Percentiles rank a stretch among this genome's conserved stretches.
These are phyloP conservation scores for Annulohypoxylon moriforme DNA, from an alignment of 495 filamentous ascomycete genomes.

Conservation along the genomic window DNA sequence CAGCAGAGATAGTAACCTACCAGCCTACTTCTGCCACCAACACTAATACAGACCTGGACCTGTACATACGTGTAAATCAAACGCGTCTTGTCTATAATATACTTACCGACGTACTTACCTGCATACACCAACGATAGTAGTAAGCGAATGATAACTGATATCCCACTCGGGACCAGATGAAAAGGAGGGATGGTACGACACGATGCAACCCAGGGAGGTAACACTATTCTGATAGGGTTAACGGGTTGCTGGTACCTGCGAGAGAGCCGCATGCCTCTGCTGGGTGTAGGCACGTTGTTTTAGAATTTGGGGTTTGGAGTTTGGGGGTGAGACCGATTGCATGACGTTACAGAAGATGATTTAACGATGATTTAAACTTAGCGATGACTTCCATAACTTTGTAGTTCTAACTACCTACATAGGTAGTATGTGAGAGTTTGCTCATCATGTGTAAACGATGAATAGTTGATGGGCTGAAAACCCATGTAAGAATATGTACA, in stretches of 20 bases:
- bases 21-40: neutral
- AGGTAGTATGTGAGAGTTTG: no score
- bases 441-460: neutral
- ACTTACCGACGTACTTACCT: no score
- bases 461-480: slow-evolving; percentile 14
- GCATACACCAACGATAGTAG: no score
- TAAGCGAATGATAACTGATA: slow-evolving; percentile 22
- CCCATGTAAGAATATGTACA: neutral
- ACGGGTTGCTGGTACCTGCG: slow-evolving; percentile 3
- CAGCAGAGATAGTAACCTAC: neutral
- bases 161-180: slow-evolving; percentile 12
- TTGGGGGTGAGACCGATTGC: slow-evolving; percentile 8
- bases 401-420: no score
- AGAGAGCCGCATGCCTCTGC: slow-evolving; percentile 29
- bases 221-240: neutral
- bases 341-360: neutral
- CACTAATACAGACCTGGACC: neutral
- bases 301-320: neutral
- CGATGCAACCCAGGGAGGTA: slow-evolving; percentile 7
- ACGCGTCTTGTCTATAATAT: slow-evolving; percentile 9
- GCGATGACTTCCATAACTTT: neutral
- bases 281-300: slow-evolving; percentile 3
- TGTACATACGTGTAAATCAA: no score
- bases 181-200: slow-evolving; percentile 28
- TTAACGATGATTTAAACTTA: neutral